phyloP scores from a whole-genome alignment of 768 basidiomycete species.

The Hysterangium stoloniferum region DNA sequence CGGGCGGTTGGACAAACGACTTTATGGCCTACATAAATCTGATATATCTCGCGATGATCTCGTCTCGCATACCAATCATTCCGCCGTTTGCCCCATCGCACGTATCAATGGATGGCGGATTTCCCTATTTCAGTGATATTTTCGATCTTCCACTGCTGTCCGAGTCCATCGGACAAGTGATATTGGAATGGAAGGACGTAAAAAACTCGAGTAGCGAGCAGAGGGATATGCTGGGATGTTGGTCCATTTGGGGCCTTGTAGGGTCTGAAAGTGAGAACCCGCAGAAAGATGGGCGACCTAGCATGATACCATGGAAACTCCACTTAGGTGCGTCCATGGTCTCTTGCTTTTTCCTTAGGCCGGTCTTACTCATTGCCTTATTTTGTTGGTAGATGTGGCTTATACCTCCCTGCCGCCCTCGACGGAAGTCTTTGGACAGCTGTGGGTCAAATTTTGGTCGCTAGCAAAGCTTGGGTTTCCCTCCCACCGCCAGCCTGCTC shows the following conservation, averaged over 20 bases:
- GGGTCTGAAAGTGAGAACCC: slow-evolving; percentile 19
- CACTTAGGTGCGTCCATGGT: slow-evolving; percentile 22
- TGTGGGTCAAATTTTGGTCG: slow-evolving; percentile 14
- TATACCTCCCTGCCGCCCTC: slow-evolving; percentile 19
- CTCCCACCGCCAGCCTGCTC: slow-evolving; percentile 10
- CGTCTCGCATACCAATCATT: slow-evolving; percentile 51
- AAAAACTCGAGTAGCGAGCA: slow-evolving; percentile 33
- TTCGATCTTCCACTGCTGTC: slow-evolving; percentile 52
- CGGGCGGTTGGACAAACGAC: slow-evolving; percentile 80
- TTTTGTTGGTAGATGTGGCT: slow-evolving; percentile 14
- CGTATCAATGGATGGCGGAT: slow-evolving; percentile 37
- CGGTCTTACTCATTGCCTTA: slow-evolving; percentile 32
- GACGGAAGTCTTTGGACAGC: neutral
- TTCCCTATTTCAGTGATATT: slow-evolving; percentile 47
- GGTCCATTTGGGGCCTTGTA: slow-evolving; percentile 34
- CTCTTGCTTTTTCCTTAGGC: slow-evolving; percentile 28
- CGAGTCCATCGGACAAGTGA: slow-evolving; percentile 33
- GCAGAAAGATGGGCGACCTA: slow-evolving; percentile 22
- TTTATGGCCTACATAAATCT: slow-evolving; percentile 66
- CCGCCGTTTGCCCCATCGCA: slow-evolving; percentile 53
- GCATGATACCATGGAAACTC: slow-evolving; percentile 20
- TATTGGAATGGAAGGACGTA: slow-evolving; percentile 60
- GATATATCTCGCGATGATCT: slow-evolving; percentile 51
- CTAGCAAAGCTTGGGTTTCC: slow-evolving; percentile 15
- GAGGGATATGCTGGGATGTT: slow-evolving; percentile 31